Evolutionary conservation across 768 basidiomycete species (phyloP).

Genomic region (Macrolepiota albuminosa): DNA sequence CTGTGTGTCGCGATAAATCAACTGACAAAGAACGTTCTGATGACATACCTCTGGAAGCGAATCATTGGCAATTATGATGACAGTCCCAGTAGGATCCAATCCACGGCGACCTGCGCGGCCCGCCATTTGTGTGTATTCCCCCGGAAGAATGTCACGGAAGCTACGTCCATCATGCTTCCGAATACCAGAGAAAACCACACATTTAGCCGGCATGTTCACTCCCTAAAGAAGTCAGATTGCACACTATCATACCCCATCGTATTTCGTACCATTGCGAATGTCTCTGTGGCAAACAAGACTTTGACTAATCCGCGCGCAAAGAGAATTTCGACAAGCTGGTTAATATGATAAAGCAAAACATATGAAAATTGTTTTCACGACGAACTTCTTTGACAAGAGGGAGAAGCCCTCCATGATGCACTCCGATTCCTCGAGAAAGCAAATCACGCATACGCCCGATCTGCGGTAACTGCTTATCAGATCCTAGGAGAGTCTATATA

Average conservation of each 20-base stretch:
- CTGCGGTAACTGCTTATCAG: constrained; percentile 91
- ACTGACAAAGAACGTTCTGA: neutral
- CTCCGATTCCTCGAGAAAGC: constrained; percentile 89
- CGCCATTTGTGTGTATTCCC: constrained; percentile 99
- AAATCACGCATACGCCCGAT: constrained; percentile 87
- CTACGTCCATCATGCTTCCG: constrained; percentile 92
- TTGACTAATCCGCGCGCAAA: constrained; percentile 96
- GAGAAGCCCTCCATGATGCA: constrained; percentile 94
- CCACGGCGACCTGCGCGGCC: constrained; percentile 96
- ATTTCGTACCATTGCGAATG: constrained; percentile 88
- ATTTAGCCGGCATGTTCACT: constrained; percentile 98
- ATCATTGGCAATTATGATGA: constrained; percentile 83
- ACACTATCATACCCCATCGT: constrained; percentile 13
- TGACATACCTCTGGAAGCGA: constrained; percentile 74
- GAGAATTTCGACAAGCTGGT: constrained; percentile 89
- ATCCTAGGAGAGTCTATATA: constrained; percentile 43
- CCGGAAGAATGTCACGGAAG: constrained; percentile 88
- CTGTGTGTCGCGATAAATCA: constrained; percentile 33
- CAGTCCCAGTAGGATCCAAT: constrained; percentile 91
- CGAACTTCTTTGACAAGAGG: constrained; percentile 95
- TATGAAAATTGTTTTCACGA: constrained; percentile 3
- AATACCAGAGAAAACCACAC: constrained; percentile 92
- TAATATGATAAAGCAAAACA: constrained; percentile 5
- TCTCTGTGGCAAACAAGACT: constrained; percentile 96
- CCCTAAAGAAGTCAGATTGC: constrained; percentile 50